Conservation (phyloP, 495 filamentous ascomycete genomes). For the Chaetomium cochliodes region DNA sequence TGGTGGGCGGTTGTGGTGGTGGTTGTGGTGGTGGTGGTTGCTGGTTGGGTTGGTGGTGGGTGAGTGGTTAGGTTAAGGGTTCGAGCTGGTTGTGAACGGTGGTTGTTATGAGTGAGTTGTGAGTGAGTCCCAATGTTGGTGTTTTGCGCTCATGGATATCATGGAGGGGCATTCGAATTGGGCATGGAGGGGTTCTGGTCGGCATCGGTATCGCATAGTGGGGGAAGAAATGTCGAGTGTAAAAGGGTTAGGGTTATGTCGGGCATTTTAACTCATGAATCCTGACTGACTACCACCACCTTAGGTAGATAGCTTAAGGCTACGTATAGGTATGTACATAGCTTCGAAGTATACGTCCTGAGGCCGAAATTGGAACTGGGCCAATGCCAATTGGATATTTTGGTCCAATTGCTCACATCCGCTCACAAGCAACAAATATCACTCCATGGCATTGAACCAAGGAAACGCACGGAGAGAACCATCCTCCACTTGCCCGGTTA, state of each 20-base stretch:
- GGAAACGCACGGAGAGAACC: neutral
- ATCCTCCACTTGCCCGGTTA: neutral
- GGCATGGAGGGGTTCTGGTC: constrained; percentile 1
- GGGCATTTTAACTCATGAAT: no score
- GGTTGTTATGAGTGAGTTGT: neutral
- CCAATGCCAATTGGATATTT: neutral
- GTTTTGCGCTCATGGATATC: neutral
- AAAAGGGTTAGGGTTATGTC: constrained; percentile 13
- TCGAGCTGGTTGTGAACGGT: neutral
- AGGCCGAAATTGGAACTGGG: no score
- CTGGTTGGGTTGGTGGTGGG: no score
- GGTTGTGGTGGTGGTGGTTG: neutral
- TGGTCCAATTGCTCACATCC: neutral
- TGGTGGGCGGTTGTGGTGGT: constrained; percentile 34
- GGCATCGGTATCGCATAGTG: constrained; percentile 2
- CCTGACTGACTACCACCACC: no score
- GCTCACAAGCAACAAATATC: neutral
- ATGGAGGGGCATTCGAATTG: constrained; percentile 5
- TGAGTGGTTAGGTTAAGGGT: no score
- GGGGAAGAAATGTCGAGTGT: neutral
- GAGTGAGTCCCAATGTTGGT: no score
- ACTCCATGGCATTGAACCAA: neutral
- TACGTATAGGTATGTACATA: no score
- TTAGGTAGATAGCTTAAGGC: no score
- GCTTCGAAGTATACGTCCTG: no score